phyloP scores from a whole-genome alignment of 2,329 filamentous ascomycete genomes.

The Exophiala sp. region DNA sequence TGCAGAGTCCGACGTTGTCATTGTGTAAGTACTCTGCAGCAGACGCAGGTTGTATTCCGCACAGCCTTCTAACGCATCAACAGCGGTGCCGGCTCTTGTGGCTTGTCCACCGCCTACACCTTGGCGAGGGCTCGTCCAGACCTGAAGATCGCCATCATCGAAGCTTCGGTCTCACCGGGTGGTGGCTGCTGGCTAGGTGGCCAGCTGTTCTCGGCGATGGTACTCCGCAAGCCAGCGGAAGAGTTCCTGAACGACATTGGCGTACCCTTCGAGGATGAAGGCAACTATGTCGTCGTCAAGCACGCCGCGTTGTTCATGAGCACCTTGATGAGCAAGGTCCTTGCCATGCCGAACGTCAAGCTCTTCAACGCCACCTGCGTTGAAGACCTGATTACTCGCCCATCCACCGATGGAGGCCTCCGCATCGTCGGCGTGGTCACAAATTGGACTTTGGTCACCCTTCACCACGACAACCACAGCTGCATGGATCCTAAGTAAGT shows the following conservation, averaged over 20 bases:
- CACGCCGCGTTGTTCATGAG: constrained; percentile 90
- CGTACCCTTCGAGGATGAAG: constrained; percentile 83
- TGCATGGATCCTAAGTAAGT: constrained; percentile 80
- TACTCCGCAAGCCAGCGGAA: constrained; percentile 90
- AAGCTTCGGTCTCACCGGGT: constrained; percentile 77
- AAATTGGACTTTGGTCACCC: constrained; percentile 89
- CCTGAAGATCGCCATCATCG: constrained; percentile 86
- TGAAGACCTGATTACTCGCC: constrained; percentile 86
- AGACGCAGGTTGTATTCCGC: too few species aligned
- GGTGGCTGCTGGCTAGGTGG: constrained; percentile 91
- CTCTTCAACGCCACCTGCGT: constrained; percentile 93
- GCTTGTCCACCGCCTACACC: constrained; percentile 78
- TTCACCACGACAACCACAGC: constrained; percentile 83
- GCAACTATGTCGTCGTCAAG: constrained; percentile 86
- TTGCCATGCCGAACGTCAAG: constrained; percentile 86
- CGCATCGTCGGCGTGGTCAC: constrained; percentile 86
- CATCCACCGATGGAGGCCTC: constrained; percentile 51
- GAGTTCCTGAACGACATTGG: constrained; percentile 77
- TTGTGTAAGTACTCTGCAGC: constrained; percentile 48
- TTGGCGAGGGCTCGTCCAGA: constrained; percentile 80
- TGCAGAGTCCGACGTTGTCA: constrained; percentile 90
- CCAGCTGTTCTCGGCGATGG: constrained; percentile 92
- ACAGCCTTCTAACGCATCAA: too few species aligned
- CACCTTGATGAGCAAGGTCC: constrained; percentile 77
- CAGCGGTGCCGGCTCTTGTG: constrained; percentile 77